Evolutionary conservation across 2,329 filamentous ascomycete genomes (phyloP).

Genomic region (Bipolaris gigantea): DNA sequence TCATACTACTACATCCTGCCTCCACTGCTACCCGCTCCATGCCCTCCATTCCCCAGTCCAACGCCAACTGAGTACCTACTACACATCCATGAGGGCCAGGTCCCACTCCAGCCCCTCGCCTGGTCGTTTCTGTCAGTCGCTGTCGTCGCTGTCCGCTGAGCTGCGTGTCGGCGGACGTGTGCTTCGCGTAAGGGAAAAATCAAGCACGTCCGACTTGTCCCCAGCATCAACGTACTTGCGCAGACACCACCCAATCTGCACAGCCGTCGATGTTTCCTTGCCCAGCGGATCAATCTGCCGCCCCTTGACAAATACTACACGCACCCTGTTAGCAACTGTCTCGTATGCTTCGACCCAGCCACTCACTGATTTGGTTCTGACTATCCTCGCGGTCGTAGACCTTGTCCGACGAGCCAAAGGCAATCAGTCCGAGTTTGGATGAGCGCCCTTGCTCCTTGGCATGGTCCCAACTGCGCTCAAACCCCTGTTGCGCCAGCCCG

Average conservation of each 20-base stretch:
- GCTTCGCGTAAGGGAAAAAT: constrained; percentile 47
- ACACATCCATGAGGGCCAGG: neutral
- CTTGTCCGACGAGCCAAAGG: constrained; percentile 52
- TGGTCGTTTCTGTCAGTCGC: constrained; percentile 24
- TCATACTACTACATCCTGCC: neutral
- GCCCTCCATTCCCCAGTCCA: neutral
- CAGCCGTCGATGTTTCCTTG: constrained; percentile 44
- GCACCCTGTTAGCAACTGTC: neutral
- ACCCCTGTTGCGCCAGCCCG: constrained; percentile 44
- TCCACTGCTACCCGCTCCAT: too few species aligned
- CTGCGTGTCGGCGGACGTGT: constrained; percentile 45
- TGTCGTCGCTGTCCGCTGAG: constrained; percentile 36
- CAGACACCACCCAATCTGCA: constrained; percentile 51
- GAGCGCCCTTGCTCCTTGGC: constrained; percentile 30
- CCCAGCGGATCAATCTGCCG: constrained; percentile 49
- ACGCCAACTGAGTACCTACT: neutral
- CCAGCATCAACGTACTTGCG: constrained; percentile 50
- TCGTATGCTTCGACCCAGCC: neutral
- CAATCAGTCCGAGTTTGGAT: constrained; percentile 50
- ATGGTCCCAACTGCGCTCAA: constrained; percentile 35
- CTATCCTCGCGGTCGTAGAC: constrained; percentile 53
- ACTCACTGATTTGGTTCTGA: constrained; percentile 47
- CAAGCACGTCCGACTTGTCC: constrained; percentile 50
- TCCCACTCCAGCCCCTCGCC: constrained; percentile 3
- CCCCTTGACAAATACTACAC: constrained; percentile 48